Evolutionary conservation across 2,329 filamentous ascomycete species (phyloP), one percentile per base, ranked within the genome.

Genomic region (Penicillium sp.): DNA sequence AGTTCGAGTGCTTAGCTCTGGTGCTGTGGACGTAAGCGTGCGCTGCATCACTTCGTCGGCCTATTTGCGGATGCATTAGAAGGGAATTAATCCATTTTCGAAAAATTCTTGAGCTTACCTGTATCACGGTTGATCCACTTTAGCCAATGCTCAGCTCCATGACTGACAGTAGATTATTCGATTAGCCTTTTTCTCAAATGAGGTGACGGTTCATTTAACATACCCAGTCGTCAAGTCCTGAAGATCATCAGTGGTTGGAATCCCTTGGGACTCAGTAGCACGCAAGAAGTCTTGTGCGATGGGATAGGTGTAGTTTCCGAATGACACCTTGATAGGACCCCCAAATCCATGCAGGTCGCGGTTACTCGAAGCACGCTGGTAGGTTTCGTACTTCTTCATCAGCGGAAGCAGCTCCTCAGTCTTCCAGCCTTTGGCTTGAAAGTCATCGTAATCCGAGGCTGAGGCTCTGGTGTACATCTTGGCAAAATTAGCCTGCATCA

Each of bases 371-470:
- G 86, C 77, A 37, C 85, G 76, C 66, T 92, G 89, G 66, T 91
- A 92, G 0, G 89, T 91, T 77, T 92, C 89, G 59, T 91, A 87
- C 78, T 92, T 92, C 78, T 79, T 88, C 89, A 91, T 91, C 21
- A 91, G 79, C 0, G 89, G 89, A 5, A 91, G 76, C 5, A 91
- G 81, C 59, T 91, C 88, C 71, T 91, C 84, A 3, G 89, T 91
- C 9, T 82, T 86, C 89, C 89, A 91, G n/a, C 89, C 89, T 71
- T 90, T 87, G 52, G 88, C 84, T 67, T 91, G 87, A 75, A 90
- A 92, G 74, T 91, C 89, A 67, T 92, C 89, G 60, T 90, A 90
- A 72, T 90, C 87, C 0, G 86, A 89, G 7, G 86, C 86, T 1
- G 86, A 89, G 22, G 87, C 87, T 64, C 87, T 82, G 21, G 87